These are phyloP conservation scores for Tuber microsphaerosporum DNA, from an alignment of 495 filamentous ascomycete species.

Conservation along the genomic window DNA sequence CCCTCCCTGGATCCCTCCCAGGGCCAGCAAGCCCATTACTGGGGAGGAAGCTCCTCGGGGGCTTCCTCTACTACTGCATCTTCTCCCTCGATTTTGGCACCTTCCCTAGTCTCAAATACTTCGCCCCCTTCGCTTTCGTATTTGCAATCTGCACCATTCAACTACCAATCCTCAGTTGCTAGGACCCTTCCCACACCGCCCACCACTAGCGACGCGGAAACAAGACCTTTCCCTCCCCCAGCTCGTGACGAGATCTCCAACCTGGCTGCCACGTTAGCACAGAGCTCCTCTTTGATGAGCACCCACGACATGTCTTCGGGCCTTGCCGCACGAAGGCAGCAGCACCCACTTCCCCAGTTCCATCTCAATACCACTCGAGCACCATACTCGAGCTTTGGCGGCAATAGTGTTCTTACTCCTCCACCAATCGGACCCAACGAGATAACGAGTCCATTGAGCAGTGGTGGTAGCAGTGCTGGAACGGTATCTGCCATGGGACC, in stretches of 20 bases:
- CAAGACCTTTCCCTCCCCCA: conserved; percentile 29
- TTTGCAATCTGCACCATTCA: conserved; percentile 28
- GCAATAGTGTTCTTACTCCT: conserved; percentile 33
- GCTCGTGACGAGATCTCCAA: conserved; percentile 36
- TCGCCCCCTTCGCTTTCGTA: conserved; percentile 30
- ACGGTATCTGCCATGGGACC: conserved; percentile 33
- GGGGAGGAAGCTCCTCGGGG: conserved; percentile 39
- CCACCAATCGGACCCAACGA: conserved; percentile 34
- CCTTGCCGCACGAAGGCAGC: conserved; percentile 38
- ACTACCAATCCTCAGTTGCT: conserved; percentile 18
- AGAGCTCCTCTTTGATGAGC: conserved; percentile 37
- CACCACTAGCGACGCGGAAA: conserved; percentile 34
- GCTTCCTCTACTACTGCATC: conserved; percentile 34
- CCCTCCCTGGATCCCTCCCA: conserved; percentile 42
- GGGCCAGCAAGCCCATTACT: conserved; percentile 42
- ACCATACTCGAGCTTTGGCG: conserved; percentile 27
- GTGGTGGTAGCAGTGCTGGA: conserved; percentile 31
- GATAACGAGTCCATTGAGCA: conserved; percentile 37
- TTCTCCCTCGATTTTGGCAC: conserved; percentile 30
- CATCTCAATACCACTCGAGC: conserved; percentile 35
- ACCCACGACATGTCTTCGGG: conserved; percentile 36
- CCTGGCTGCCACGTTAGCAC: conserved; percentile 37
- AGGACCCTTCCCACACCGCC: conserved; percentile 39
- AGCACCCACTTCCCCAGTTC: conserved; percentile 36
- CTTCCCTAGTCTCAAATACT: conserved; percentile 27